Percentiles rank a stretch among this genome's conserved stretches.
Conservation (phyloP, 2,329 filamentous ascomycete species). For the Monilinia vaccinii-corymbosi region DNA sequence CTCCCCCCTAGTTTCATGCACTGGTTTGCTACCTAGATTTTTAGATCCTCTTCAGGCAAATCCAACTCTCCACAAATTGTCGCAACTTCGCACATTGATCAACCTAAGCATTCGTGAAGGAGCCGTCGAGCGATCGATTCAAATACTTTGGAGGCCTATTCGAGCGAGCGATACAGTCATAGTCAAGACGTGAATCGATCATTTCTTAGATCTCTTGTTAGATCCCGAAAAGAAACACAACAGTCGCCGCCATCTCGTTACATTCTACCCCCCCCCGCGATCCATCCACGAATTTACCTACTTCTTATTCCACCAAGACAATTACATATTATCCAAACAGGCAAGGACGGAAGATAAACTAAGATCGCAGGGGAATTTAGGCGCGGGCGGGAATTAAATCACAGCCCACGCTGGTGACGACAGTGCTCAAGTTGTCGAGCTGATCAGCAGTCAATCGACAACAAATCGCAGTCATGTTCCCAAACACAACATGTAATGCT, state of each 20-base stretch:
- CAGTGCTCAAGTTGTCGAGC: conserved; percentile 4
- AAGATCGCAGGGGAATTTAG: not conserved
- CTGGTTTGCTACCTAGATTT: conserved; percentile 9
- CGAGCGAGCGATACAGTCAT: not conserved
- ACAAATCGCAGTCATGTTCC: conserved; percentile 1
- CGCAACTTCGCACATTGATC: not conserved
- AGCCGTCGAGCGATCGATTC: not conserved
- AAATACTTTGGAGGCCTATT: conserved; percentile 6
- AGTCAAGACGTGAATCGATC: not conserved
- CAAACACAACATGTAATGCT: conserved; percentile 27
- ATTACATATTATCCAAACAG: not conserved
- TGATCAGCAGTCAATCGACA: conserved; percentile 2
- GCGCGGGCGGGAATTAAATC: not conserved
- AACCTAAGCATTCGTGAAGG: not conserved
- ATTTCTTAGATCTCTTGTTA: not conserved
- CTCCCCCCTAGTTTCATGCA: not conserved
- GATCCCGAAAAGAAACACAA: not conserved
- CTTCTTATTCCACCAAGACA: not conserved
- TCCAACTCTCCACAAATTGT: conserved; percentile 2
- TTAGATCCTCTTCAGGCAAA: not conserved
- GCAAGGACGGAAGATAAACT: not conserved
- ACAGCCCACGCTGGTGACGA: not conserved
- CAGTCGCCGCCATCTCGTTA: not conserved
- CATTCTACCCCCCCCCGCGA: not conserved
- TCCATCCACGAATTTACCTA: not conserved